Evolutionary conservation across 1,284 basidiomycete genomes (phyloP), one percentile per base, ranked within the genome.

Genomic region (Apiotrichum brassicae): DNA sequence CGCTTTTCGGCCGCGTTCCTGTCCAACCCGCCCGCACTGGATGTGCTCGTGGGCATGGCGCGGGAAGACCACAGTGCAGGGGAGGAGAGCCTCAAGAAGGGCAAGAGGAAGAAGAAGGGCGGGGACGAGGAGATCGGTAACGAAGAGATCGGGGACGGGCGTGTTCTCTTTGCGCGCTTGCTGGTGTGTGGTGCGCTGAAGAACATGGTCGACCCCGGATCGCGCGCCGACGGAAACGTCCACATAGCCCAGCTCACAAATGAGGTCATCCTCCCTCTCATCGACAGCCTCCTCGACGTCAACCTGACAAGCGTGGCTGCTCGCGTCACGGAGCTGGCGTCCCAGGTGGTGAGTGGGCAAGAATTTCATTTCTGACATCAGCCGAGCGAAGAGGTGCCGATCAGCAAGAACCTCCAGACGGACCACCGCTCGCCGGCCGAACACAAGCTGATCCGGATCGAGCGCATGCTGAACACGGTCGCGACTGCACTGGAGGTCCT

Each of bases 401-500:
- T 58, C 11, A 48, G 59, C 16, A 71, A 73, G 54, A 59, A 66
- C 19, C 52, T 66, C n/a, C 61, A 67, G 56, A 65, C 63, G 4
- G 73, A 92, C 65, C 83, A 92, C 68, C 84, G 81, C 64, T 79
- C 84, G 3, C 64, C 77, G 0, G 77, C 78, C 7, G 85, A 90
- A 63, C 54, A 81, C 14, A 81, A 84, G 62, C 78, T 94, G 6
- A 84, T 86, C 52, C 74, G 76, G n/a, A 75, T 90, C 34, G 91
- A 95, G 71, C 75, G 78, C 13, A 80, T 75, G 53, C 71, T 94
- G 45, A 79, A 83, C 54, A 85, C 86, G 3, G 77, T 88, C 8
- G 83, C 86, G 56, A 78, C 91, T 30, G 81, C 85, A 18, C 76
- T 95, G 28, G 91, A 95, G 72, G 81, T 94, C 45, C 71, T 94